phyloP scores from a whole-genome alignment of 1,139 yeast species.

The Hansenula sp. region DNA sequence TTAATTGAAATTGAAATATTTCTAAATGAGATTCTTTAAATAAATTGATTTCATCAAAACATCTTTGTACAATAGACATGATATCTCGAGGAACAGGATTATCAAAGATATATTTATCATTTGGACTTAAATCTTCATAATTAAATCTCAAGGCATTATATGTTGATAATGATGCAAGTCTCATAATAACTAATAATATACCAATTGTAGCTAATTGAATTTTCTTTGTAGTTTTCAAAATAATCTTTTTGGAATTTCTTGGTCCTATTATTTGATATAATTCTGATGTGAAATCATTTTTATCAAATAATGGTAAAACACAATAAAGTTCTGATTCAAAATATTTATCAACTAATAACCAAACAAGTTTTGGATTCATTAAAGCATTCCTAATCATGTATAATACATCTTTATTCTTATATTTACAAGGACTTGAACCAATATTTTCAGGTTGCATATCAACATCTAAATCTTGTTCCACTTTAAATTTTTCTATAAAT shows the following conservation, averaged over 20 bases:
- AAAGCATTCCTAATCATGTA: neutral
- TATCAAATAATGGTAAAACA: conserved; percentile 16
- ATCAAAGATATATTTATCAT: conserved; percentile 14
- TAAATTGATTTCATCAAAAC: conserved; percentile 10
- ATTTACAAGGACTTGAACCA: neutral
- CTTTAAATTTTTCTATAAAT: neutral
- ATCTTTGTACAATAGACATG: conserved; percentile 8
- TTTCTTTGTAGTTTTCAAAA: conserved; percentile 12
- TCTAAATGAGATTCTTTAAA: conserved; percentile 13
- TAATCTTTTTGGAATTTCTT: conserved; percentile 2
- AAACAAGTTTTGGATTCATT: conserved; percentile 15
- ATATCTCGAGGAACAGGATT: conserved; percentile 11
- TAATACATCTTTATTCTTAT: neutral
- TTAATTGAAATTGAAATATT: conserved; percentile 16
- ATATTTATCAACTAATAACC: conserved; percentile 20
- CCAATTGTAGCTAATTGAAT: conserved; percentile 17
- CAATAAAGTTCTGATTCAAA: conserved; percentile 17
- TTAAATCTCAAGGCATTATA: conserved; percentile 7
- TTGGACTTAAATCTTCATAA: neutral
- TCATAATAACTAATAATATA: conserved; percentile 16
- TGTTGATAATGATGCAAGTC: conserved; percentile 15
- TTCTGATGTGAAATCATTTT: conserved; percentile 9
- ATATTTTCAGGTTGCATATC: conserved; percentile 1
- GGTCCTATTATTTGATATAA: conserved; percentile 14
- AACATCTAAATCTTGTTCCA: neutral